Evolutionary conservation across 2,329 filamentous ascomycete species (phyloP), one percentile per base, ranked within the genome.

Genomic region (Monosporascus ibericus): DNA sequence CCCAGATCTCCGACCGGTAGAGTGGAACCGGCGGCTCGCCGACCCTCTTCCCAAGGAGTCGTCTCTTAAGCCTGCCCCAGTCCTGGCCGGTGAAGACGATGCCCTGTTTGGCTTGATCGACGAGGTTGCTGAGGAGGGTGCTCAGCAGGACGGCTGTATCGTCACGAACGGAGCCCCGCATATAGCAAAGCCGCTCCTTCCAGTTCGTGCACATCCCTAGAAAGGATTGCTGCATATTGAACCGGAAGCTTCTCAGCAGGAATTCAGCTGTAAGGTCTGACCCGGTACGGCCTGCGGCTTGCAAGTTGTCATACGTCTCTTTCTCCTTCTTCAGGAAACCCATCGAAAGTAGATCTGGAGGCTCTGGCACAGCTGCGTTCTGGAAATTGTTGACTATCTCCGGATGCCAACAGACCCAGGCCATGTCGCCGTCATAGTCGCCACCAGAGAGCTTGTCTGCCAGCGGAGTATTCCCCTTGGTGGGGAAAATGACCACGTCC

Each of bases 361-460:
- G 51, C 1, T 63, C 34, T 0, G 79, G 80, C 6, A 76, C 67
- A 0, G 76, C 71, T 0, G 82, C 80, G 53, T 88, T 90, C 5
- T 62, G 58, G 58, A 92, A 92, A n/a, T 82, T 82, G 5, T 72
- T 60, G 0, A 89, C 86, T 3, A 94, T 76, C 0, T 71, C 68
- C 0, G 74, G 71, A 27, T 92, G 87, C 86, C 86, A 92, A 61
- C 86, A 90, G 0, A 90, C 70, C 87, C 87, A 92, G 5, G 87
- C 81, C n/a, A 73, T 78, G 56, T 94, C 89, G 0, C 89, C 89
- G 58, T 92, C 88, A 56, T 91, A 92, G 61, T 92, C 89, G 0
- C 89, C 89, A 0, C 89, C 89, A 1, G 87, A 89, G 0, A 92
- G 72, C 60, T 85, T 84, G 8, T 82, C 79, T 0, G 88, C 89